Evolutionary conservation across 257 asterid genomes (phyloP).

Genomic region (Capsicum pubescens): DNA sequence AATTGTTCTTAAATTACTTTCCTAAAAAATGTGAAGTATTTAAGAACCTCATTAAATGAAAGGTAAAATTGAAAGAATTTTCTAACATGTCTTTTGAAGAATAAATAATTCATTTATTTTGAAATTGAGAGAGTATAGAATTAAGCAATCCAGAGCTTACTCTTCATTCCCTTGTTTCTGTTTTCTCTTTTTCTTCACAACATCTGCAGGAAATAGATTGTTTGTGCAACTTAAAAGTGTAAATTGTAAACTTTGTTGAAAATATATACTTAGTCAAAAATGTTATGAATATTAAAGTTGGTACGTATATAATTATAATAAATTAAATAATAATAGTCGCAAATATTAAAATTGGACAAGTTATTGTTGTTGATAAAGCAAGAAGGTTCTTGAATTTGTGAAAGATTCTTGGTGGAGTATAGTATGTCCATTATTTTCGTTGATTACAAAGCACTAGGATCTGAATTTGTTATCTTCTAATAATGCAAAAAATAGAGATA

Average conservation of each 20-base stretch:
- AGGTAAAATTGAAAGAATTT: no score
- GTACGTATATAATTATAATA: neutral
- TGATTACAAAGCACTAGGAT: neutral
- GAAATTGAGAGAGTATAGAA: neutral
- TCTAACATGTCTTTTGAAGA: no score
- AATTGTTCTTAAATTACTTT: no score
- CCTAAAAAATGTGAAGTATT: no score
- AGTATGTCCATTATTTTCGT: neutral
- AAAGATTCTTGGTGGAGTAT: neutral
- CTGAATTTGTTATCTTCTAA: no score
- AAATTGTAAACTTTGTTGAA: neutral
- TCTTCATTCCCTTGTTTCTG: neutral
- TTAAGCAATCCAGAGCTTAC: neutral
- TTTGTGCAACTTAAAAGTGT: neutral
- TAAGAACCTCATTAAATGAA: no score
- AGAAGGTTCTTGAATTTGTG: constrained; percentile 1
- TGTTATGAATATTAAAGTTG: no score
- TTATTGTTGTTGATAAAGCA: neutral
- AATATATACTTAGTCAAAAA: no score
- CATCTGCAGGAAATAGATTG: neutral
- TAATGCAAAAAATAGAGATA: no score
- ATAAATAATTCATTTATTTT: no score
- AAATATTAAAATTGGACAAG: neutral
- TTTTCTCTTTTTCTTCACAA: neutral
- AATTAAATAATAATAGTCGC: neutral